Conservation (phyloP, 805 yeast genomes). For the Barnettozyma vustinii region DNA sequence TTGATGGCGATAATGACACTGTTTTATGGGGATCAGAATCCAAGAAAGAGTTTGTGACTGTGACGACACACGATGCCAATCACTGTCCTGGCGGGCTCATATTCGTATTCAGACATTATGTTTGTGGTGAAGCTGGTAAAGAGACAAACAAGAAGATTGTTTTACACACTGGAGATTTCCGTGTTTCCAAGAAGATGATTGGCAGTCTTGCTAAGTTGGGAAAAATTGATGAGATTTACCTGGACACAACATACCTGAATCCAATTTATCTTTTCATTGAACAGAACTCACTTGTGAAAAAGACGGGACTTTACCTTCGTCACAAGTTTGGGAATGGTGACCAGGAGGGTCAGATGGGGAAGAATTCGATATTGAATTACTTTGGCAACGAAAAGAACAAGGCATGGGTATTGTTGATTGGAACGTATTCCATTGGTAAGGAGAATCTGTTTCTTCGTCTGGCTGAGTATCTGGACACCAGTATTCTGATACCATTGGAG, state of each 20-base stretch:
- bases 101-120: conserved; percentile 55
- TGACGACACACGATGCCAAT: conserved; percentile 74
- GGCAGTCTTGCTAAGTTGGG: conserved; percentile 10
- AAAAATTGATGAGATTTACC: conserved; percentile 56
- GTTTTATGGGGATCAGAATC: neutral
- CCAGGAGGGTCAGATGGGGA: conserved; percentile 21
- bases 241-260: conserved; percentile 87
- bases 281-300: conserved; percentile 61
- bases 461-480: conserved; percentile 46
- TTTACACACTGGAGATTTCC: conserved; percentile 91
- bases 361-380: conserved; percentile 30
- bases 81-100: conserved; percentile 96
- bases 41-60: conserved; percentile 38
- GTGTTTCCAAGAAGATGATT: conserved; percentile 50
- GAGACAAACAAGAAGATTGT: conserved; percentile 28
- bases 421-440: conserved; percentile 90
- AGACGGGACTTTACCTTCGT: conserved; percentile 48
- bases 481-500: conserved; percentile 44
- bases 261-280: conserved; percentile 73
- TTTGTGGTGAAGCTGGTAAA: conserved; percentile 25
- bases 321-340: conserved; percentile 12
- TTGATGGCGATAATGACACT: neutral
- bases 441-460: conserved; percentile 73
- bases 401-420: conserved; percentile 53
- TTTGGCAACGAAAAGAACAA: conserved; percentile 25